Percentiles rank a stretch among this genome's conserved stretches.
phyloP scores from a whole-genome alignment of 495 filamentous ascomycete genomes.

The Corynascus novoguineensis region DNA sequence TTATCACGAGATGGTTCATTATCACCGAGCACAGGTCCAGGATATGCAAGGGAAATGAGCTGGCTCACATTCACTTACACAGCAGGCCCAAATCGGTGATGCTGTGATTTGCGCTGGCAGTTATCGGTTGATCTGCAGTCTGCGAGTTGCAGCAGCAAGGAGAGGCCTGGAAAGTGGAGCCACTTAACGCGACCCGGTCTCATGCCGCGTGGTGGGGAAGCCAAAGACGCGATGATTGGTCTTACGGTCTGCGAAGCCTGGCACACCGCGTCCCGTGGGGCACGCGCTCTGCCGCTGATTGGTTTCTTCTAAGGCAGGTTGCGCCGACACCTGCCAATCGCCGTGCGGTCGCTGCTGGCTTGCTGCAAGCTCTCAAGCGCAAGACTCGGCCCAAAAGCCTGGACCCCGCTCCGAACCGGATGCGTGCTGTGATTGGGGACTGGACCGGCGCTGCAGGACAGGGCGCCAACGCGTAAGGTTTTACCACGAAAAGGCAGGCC shows the following conservation, averaged over 20 bases:
- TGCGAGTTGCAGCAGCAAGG: not conserved
- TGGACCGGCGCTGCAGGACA: not conserved
- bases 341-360: not conserved
- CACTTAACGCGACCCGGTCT: conserved; percentile 8
- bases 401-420: conserved; percentile 5
- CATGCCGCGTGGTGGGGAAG: conserved; percentile 1
- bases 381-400: not conserved
- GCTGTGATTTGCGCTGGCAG: not conserved
- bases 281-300: not conserved
- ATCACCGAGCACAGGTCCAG: not conserved
- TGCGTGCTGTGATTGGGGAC: not conserved
- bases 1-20: too few relatives aligned
- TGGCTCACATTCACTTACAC: conserved; percentile 1
- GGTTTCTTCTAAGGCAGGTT: not conserved
- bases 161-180: conserved; percentile 3
- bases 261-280: conserved; percentile 10
- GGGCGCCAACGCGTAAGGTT: conserved; percentile 28
- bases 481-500: conserved; percentile 35
- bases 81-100: not conserved
- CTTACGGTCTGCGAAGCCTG: not conserved
- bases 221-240: conserved; percentile 6
- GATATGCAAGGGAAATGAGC: not conserved
- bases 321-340: conserved; percentile 8
- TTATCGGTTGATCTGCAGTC: conserved; percentile 8
- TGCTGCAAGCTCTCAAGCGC: conserved; percentile 9